Base-by-base conservation (phyloP, 1,284 basidiomycete genomes). In the Leccinum subfulvum region DNA sequence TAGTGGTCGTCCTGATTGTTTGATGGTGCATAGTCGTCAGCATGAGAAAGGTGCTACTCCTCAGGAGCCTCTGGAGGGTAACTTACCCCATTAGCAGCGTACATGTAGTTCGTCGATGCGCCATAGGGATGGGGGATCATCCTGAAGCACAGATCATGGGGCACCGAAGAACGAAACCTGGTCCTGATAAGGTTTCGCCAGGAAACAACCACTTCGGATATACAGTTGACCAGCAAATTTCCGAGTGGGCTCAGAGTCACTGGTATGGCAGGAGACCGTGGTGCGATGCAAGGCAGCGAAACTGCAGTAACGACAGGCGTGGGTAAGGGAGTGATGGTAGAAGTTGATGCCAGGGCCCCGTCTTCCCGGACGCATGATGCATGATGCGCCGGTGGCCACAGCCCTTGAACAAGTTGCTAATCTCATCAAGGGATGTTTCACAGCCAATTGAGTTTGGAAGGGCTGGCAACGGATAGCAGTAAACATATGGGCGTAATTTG, bases 61-160 rank as follows among this genome's bases (percentile, higher is more conserved):
- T 5, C 2, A 18, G 44, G 56, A 53, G 4, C 37, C 3, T 13
- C 8, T 2, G 37, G 37, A 14, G 14, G 23, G 39, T 8, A 10
- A 62, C 73, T 52, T 47, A 72, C 73, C 64, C 66, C 65, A 26
- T 55, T 64, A 10, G 70, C 64, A 18, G 41, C 18, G 41, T 74
- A 74, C 56, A 73, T 44, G 37, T 71, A 75, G 51, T 65, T 71
- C 16, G 74, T 71, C 26, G 74, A 61, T 55, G 71, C 65, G 49
- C 63, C 71, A 44, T 73, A 73, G n/a, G 72, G 72, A 64, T 73
- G 72, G 60, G 65, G 59, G 54, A 72, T 76, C 68, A 75, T 76
- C 62, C 47, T 73, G 63, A 61, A 53, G 61, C 44, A 62, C 44
- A 68, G 64, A 59, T 28, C 70, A 73, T 71, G 18, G 62, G 65